Evolutionary conservation across 2,329 filamentous ascomycete species (phyloP), one percentile per base, ranked within the genome.

Genomic region (Hypoxylon sp.): DNA sequence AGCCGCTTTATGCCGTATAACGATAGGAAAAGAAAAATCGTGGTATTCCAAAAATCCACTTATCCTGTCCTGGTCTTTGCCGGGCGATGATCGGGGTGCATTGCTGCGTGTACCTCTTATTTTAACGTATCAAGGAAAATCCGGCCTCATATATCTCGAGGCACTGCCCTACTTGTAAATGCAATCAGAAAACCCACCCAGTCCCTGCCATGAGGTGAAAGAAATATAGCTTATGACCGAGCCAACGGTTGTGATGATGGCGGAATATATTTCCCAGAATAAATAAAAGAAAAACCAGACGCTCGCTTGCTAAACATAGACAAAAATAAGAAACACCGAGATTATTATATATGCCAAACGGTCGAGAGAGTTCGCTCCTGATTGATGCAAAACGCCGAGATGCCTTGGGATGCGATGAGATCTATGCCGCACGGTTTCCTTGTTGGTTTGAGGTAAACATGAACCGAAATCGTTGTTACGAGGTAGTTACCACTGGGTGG

Each of bases 71-170:
- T 83, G 83, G 81, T 77, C 80, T 80, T 72, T 75, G 81, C 83
- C 83, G 82, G 83, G 81, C 79, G 76, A 71, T 75, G 76, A 74
- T 79, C 66, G 71, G 80, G 80, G 82, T 87, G 87, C 87, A 89
- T 89, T 87, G 87, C 87, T 89, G 87, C 87, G 83, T 86, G 77
- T 85, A 86, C 83, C 82, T 88, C 85, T 87, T 87, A 80, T 84
- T 82, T 85, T 79, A 73, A 73, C 63, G 62, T 65, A 72, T 62
- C 70, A 75, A 63, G 48, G 63, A 80, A 81, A 81, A 81, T 69
- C 66, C 74, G 63, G 80, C 82, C 81, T 81, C 82, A 80, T 81
- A 80, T 83, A 81, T 83, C 72, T 79, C 77, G 76, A 79, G 80
- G 78, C 71, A 80, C 82, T 83, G 82, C 83, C 83, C 80, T 79